A percentile compares a stretch with the other conserved stretches of the same genome.
Conservation (phyloP, 1,139 yeast species). For the Yamadazyma sp. region DNA sequence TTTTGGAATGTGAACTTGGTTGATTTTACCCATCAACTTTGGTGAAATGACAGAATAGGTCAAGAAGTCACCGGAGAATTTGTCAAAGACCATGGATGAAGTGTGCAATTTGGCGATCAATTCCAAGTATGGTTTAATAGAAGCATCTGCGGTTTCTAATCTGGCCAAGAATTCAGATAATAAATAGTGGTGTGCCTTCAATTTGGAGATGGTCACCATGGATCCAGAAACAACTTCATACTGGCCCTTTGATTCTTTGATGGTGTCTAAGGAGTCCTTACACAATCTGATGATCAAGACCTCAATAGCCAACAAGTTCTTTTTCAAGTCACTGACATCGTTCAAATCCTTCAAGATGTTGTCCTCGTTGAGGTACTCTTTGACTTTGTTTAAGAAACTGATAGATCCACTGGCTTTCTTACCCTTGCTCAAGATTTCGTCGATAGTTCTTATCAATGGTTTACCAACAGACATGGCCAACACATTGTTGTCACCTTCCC, state of each 20-base stretch:
- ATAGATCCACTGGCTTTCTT: constrained; percentile 42
- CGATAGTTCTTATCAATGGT: constrained; percentile 61
- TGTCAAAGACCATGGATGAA: constrained; percentile 66
- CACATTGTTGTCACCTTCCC: constrained; percentile 96
- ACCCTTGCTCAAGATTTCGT: constrained; percentile 29
- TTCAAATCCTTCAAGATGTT: constrained; percentile 31
- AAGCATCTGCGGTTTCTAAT: constrained; percentile 24
- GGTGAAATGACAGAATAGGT: constrained; percentile 59
- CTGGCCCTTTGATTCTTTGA: constrained; percentile 45
- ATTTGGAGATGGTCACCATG: constrained; percentile 55
- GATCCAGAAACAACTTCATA: constrained; percentile 59
- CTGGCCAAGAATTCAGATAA: constrained; percentile 42
- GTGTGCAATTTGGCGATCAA: constrained; percentile 54
- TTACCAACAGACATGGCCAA: constrained; percentile 83
- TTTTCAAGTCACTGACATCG: constrained; percentile 33
- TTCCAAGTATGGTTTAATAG: constrained; percentile 28
- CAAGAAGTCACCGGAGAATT: constrained; percentile 74
- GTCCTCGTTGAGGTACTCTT: constrained; percentile 26
- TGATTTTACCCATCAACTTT: constrained; percentile 44
- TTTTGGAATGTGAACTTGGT: constrained; percentile 43
- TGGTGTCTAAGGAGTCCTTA: constrained; percentile 44
- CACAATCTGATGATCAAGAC: constrained; percentile 48
- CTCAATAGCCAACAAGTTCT: constrained; percentile 37
- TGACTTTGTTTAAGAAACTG: constrained; percentile 41
- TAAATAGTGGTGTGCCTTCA: constrained; percentile 61